Evolutionary conservation across 768 basidiomycete genomes (phyloP).

Genomic region (Podaxis sp.): DNA sequence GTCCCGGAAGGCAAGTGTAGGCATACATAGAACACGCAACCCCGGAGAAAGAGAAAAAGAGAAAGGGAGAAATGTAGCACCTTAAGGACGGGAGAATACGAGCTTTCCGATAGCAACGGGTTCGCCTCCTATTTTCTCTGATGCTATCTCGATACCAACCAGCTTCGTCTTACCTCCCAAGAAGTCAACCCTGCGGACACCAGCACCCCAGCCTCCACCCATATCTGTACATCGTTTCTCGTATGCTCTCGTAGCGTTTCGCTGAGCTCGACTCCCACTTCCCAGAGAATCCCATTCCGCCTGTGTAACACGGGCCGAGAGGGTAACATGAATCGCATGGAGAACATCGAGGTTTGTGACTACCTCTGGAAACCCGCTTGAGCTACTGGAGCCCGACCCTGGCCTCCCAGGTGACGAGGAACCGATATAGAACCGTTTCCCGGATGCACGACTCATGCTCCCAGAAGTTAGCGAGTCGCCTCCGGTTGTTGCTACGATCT

Average conservation of each 20-base stretch:
- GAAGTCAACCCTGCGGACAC: conserved; percentile 67
- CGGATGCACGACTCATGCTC: not conserved
- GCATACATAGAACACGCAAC: not conserved
- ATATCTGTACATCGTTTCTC: conserved; percentile 55
- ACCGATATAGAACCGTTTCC: conserved; percentile 14
- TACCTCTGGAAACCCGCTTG: not conserved
- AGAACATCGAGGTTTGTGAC: conserved; percentile 65
- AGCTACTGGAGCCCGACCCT: not conserved
- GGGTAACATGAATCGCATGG: conserved; percentile 52
- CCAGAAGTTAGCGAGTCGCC: conserved; percentile 11
- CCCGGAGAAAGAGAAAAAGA: not conserved
- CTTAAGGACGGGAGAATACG: conserved; percentile 12
- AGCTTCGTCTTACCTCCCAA: conserved; percentile 56
- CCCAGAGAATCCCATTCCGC: conserved; percentile 62
- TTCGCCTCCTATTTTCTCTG: not conserved
- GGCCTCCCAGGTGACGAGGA: conserved; percentile 3
- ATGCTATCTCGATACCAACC: conserved; percentile 46
- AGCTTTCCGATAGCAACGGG: conserved; percentile 9
- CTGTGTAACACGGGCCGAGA: conserved; percentile 51
- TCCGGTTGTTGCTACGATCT: conserved; percentile 38
- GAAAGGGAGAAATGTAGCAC: not conserved
- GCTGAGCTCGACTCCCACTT: conserved; percentile 49
- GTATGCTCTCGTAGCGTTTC: conserved; percentile 56
- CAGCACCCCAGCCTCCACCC: conserved; percentile 65
- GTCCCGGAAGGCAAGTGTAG: not conserved